These are phyloP conservation scores for Penicillium ucsense DNA, from an alignment of 495 filamentous ascomycete species.

Conservation along the genomic window DNA sequence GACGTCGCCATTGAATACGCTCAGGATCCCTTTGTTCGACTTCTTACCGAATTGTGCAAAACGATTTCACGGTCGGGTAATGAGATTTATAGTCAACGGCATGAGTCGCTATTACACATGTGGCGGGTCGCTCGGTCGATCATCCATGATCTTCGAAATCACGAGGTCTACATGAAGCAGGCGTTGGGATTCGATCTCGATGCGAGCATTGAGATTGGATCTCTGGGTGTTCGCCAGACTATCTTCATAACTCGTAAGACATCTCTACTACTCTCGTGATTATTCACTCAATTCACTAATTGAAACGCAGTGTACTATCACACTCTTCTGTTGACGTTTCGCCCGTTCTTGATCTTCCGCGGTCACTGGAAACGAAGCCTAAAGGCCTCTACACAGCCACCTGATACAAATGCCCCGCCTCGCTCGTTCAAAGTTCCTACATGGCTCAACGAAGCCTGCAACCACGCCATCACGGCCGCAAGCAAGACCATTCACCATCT, in stretches of 20 bases:
- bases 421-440: conserved; percentile 23
- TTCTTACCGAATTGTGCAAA: conserved; percentile 23
- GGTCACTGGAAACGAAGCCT: conserved; percentile 29
- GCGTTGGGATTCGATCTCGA: conserved; percentile 28
- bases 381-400: conserved; percentile 8
- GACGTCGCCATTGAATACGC: conserved; percentile 28
- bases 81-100: conserved; percentile 30
- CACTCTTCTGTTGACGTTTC: conserved; percentile 32
- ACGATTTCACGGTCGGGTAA: conserved; percentile 24
- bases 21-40: conserved; percentile 26
- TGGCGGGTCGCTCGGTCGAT: conserved; percentile 34
- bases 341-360: conserved; percentile 37
- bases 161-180: conserved; percentile 19
- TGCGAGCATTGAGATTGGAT: conserved; percentile 19
- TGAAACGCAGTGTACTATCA: conserved; percentile 29
- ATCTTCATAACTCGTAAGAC: conserved; percentile 27
- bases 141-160: conserved; percentile 22
- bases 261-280: neutral
- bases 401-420: conserved; percentile 3
- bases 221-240: conserved; percentile 26
- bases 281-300: neutral
- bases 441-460: conserved; percentile 38
- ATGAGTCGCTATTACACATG: conserved; percentile 36
- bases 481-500: conserved; percentile 30
- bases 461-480: conserved; percentile 25